Conservation (phyloP, 1,139 yeast genomes). For the Candida pseudoviswanathii region DNA sequence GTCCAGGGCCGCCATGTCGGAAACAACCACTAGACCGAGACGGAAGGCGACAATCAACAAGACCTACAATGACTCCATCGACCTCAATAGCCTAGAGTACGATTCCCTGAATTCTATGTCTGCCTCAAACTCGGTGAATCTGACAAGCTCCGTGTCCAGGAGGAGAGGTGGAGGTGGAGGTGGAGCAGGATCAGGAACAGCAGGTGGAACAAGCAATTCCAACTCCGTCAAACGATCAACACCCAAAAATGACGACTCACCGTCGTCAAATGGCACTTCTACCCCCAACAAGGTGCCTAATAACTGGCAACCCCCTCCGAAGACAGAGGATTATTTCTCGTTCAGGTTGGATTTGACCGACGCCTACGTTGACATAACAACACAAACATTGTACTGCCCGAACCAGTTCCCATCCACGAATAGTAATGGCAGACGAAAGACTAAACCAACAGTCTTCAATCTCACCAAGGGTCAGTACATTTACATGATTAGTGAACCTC, state of each 20-base stretch:
- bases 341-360: slow-evolving; percentile 34
- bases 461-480: slow-evolving; percentile 65
- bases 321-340: slow-evolving; percentile 38
- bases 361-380: slow-evolving; percentile 35
- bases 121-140: slow-evolving; percentile 3
- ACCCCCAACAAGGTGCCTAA: slow-evolving; percentile 24
- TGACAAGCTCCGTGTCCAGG: slow-evolving; percentile 5
- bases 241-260: slow-evolving; percentile 5
- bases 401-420: slow-evolving; percentile 21
- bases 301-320: slow-evolving; percentile 46
- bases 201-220: not conserved
- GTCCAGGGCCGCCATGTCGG: slow-evolving; percentile 21
- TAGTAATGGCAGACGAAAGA: slow-evolving; percentile 9
- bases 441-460: slow-evolving; percentile 19
- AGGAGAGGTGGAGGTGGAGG: slow-evolving; percentile 1
- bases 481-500: slow-evolving; percentile 89
- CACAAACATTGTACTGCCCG: slow-evolving; percentile 41
- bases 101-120: slow-evolving; percentile 12
- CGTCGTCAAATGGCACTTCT: slow-evolving; percentile 7
- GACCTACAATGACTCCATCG: slow-evolving; percentile 42
- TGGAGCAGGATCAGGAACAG: too few species aligned
- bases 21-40: slow-evolving; percentile 35
- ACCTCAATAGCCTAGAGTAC: slow-evolving; percentile 16
- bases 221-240: not conserved
- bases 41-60: slow-evolving; percentile 49